Conservation (phyloP, 768 basidiomycete genomes). For the Boletales sp. region DNA sequence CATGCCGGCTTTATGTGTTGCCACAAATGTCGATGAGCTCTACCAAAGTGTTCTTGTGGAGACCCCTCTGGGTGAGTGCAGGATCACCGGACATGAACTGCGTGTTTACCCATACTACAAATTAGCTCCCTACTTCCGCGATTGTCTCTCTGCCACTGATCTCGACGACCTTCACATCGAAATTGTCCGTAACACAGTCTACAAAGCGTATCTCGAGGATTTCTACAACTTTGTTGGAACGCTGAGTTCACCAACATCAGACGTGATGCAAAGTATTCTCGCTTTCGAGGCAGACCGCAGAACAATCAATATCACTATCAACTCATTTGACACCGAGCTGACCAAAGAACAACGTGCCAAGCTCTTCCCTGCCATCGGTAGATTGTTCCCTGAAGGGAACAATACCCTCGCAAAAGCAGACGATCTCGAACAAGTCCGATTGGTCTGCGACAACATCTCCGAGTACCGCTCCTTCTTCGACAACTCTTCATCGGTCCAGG, state of each 20-base stretch:
- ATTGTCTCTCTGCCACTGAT: slow-evolving; percentile 91
- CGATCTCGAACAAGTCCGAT: slow-evolving; percentile 89
- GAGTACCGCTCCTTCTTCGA: slow-evolving; percentile 94
- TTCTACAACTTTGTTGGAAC: slow-evolving; percentile 82
- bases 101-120: neutral
- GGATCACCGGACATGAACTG: neutral
- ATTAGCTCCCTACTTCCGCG: slow-evolving; percentile 91
- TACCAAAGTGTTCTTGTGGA: slow-evolving; percentile 97
- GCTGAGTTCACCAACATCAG: slow-evolving; percentile 80
- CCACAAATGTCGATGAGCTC: slow-evolving; percentile 97
- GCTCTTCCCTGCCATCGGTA: slow-evolving; percentile 91
- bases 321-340: slow-evolving; percentile 95
- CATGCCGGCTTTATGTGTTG: slow-evolving; percentile 98
- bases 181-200: slow-evolving; percentile 98
- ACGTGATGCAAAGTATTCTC: slow-evolving; percentile 89
- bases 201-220: slow-evolving; percentile 98
- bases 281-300: slow-evolving; percentile 96
- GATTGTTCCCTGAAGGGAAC: slow-evolving; percentile 94
- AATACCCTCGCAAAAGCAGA: slow-evolving; percentile 91
- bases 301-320: slow-evolving; percentile 98
- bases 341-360: slow-evolving; percentile 92
- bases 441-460: slow-evolving; percentile 78
- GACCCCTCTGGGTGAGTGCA: slow-evolving; percentile 83
- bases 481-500: slow-evolving; percentile 37
- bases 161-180: slow-evolving; percentile 99